Evolutionary conservation across 2,329 filamentous ascomycete species (phyloP).

Genomic region (Claviceps capensis): DNA sequence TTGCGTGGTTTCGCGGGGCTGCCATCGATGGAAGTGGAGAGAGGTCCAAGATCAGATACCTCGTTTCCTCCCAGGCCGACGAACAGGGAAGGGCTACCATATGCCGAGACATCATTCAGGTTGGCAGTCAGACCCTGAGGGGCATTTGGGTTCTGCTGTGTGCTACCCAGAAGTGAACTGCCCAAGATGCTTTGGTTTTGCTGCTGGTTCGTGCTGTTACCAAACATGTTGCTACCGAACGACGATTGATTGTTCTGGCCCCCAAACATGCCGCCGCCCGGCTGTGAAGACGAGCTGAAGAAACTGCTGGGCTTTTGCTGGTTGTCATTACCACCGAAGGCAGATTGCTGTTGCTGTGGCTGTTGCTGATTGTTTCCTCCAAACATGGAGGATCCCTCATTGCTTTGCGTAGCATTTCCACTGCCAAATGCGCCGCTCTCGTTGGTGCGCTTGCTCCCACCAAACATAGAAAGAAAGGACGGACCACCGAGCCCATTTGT

Average conservation of each 20-base stretch:
- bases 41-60: constrained; percentile 63
- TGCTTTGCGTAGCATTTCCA: constrained; percentile 19
- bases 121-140: constrained; percentile 62
- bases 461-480: constrained; percentile 18
- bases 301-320: constrained; percentile 32
- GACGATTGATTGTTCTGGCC: constrained; percentile 30
- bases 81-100: constrained; percentile 80
- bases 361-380: constrained; percentile 25
- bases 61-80: constrained; percentile 52
- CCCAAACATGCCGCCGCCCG: constrained; percentile 41
- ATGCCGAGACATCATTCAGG: constrained; percentile 72
- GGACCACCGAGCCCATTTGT: too few relatives aligned
- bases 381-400: constrained; percentile 30
- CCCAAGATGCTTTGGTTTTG: constrained; percentile 32
- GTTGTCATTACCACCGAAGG: constrained; percentile 33
- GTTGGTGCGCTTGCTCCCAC: constrained; percentile 20
- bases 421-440: constrained; percentile 27
- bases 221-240: constrained; percentile 30
- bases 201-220: constrained; percentile 31
- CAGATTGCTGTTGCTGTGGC: constrained; percentile 20
- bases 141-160: constrained; percentile 34
- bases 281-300: constrained; percentile 36
- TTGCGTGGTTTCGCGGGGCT: constrained; percentile 58
- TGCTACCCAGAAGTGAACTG: constrained; percentile 45
- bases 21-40: constrained; percentile 77